A percentile compares a stretch with the other conserved stretches of the same genome.
phyloP scores from a whole-genome alignment of 2,329 filamentous ascomycete genomes.

The Penicillium concentricum region DNA sequence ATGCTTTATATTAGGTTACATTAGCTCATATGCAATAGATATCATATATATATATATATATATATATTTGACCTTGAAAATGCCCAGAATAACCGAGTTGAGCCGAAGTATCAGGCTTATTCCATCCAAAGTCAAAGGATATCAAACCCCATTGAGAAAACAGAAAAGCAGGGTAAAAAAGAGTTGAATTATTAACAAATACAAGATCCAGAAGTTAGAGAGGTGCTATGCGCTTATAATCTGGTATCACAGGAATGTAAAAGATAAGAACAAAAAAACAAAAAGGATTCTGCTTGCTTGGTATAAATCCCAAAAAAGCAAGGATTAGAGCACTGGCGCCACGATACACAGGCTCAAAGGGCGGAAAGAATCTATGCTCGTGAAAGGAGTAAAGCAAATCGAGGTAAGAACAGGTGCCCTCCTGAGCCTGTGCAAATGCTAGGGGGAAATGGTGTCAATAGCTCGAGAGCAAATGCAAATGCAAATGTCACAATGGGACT shows the following conservation, averaged over 20 bases:
- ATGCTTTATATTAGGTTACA: background rate
- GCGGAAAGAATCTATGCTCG: conserved; percentile 18
- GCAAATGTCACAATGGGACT: conserved; percentile 2
- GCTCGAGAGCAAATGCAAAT: conserved; percentile 14
- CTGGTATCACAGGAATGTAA: conserved; percentile 31
- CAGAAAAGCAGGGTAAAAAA: too few relatives aligned
- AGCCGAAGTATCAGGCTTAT: background rate
- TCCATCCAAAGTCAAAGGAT: background rate
- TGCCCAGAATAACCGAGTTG: background rate
- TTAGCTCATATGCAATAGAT: background rate
- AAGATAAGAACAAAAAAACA: conserved; percentile 6
- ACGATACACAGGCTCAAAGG: conserved; percentile 23
- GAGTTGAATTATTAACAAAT: conserved; percentile 28
- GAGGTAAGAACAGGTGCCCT: conserved; percentile 10
- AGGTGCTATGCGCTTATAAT: conserved; percentile 30
- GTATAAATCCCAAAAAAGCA: background rate
- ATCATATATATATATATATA: background rate
- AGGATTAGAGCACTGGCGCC: conserved; percentile 28
- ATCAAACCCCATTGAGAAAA: background rate
- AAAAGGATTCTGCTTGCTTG: conserved; percentile 10
- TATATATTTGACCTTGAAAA: background rate
- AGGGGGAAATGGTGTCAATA: conserved; percentile 3
- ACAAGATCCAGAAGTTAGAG: conserved; percentile 30
- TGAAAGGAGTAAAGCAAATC: conserved; percentile 7
- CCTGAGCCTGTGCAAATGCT: conserved; percentile 13